phyloP scores from a whole-genome alignment of 2,329 filamentous ascomycete genomes.

The Tolypocladium inflatum region DNA sequence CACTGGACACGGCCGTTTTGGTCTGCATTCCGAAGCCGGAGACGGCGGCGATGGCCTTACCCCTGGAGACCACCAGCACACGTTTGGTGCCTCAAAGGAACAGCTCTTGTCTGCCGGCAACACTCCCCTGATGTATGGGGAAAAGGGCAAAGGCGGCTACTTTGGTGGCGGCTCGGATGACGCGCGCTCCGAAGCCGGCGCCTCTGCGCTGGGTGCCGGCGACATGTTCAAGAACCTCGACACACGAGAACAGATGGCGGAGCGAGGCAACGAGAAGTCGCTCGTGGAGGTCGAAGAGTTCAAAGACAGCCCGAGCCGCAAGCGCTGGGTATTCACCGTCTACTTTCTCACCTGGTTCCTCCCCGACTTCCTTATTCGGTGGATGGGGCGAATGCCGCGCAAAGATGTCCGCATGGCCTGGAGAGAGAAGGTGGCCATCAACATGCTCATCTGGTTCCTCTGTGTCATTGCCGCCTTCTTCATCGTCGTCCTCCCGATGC shows the following conservation, averaged over 20 bases:
- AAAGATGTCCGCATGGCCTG: conserved; percentile 90
- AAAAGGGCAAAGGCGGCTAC: conserved; percentile 70
- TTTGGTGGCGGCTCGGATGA: conserved; percentile 74
- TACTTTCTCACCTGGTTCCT: conserved; percentile 79
- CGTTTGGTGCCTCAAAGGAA: conserved; percentile 55
- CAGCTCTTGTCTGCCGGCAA: conserved; percentile 42
- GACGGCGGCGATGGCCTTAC: conserved; percentile 49
- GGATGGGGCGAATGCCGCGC: conserved; percentile 74
- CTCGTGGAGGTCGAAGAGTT: conserved; percentile 85
- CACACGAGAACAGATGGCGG: conserved; percentile 86
- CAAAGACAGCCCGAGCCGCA: conserved; percentile 67
- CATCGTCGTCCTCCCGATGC: conserved; percentile 74
- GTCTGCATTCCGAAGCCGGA: conserved; percentile 45
- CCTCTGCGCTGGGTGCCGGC: conserved; percentile 80
- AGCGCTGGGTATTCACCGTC: conserved; percentile 82
- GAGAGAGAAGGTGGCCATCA: conserved; percentile 97
- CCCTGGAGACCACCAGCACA: conserved; percentile 44
- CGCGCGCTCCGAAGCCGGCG: conserved; percentile 80
- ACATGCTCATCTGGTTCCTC: conserved; percentile 88
- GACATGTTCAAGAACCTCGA: conserved; percentile 99
- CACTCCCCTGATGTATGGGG: conserved; percentile 55
- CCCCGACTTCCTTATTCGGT: conserved; percentile 72
- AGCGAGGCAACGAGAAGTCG: conserved; percentile 85
- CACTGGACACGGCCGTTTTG: conserved; percentile 34
- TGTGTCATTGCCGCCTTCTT: conserved; percentile 77